Evolutionary conservation across 257 asterid species (phyloP), one percentile per base, ranked within the genome.

Genomic region (Lycium barbarum): DNA sequence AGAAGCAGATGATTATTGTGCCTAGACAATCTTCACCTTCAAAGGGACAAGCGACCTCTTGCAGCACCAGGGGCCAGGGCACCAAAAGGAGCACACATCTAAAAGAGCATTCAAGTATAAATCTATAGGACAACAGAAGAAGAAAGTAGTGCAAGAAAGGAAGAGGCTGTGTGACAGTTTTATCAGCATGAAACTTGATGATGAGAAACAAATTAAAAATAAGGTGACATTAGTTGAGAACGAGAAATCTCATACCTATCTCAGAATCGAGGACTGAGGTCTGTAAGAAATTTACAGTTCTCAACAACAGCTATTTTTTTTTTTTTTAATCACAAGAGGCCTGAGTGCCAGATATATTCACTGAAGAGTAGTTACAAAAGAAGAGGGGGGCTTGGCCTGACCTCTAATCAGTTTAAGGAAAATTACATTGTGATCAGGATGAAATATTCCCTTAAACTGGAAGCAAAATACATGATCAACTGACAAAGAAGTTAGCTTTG

Each of bases 181-280:
- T 26, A 53, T 53, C 18, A 53, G 65, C 82, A 26, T 3, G 9
- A 78, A n/a, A 78, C 45, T 53, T 53, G 49, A 76, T 51, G 81
- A 78, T 76, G 82, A 78, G 82, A 51, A 53, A 14, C 82, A 53
- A 78, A 53, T 15, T 14, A 78, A 76, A 78, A 13, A 54, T 10
- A 78, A 78, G 65, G 65, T 15, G 9, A 14, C 43, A 54, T 12
- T 72, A 62, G 45, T 43, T 43, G 38, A 53, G 35, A 68, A 54
- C 62, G 86, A 62, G 62, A 84, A 80, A 86, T 65, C n/a, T 18
- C 88, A 59, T 90, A 96, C 98, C 94, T 94, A 91, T 96, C 95
- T 80, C 99, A 96, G 93, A 96, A 94, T 86, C 94, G 95, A 61
- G 94, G 93, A 84, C 94, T 93, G 86, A 96, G 97, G 89, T 94